These are phyloP conservation scores for Sphaerulina musiva DNA, from an alignment of 2,329 filamentous ascomycete species.

Conservation along the genomic window DNA sequence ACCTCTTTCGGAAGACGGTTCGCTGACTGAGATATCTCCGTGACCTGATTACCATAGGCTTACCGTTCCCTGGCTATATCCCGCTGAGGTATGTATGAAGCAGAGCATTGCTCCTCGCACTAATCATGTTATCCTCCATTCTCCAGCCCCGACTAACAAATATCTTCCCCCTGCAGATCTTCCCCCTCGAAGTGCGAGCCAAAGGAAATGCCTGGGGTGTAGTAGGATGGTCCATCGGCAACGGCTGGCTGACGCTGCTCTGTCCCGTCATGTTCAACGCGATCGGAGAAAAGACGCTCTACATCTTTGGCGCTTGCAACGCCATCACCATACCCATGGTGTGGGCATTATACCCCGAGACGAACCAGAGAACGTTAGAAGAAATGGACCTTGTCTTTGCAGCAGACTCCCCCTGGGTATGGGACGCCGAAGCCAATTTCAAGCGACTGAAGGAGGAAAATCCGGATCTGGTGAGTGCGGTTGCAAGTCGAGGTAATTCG, in stretches of 20 bases:
- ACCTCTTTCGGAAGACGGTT: too few species aligned
- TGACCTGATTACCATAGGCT: constrained; percentile 22
- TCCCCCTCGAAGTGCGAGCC: constrained; percentile 62
- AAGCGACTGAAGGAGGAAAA: constrained; percentile 55
- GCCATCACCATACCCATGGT: constrained; percentile 60
- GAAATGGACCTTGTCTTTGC: constrained; percentile 71
- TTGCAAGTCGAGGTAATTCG: constrained; percentile 24
- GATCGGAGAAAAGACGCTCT: constrained; percentile 64
- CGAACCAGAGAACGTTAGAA: constrained; percentile 63
- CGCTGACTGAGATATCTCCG: too few species aligned
- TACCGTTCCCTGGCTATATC: constrained; percentile 46
- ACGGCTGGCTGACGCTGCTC: constrained; percentile 50
- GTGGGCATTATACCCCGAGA: constrained; percentile 69
- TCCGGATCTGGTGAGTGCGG: constrained; percentile 35
- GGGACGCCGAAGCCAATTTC: constrained; percentile 64
- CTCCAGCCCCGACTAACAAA: background rate
- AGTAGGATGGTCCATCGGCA: constrained; percentile 69
- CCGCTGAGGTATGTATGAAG: constrained; percentile 12
- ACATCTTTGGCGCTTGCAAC: constrained; percentile 66
- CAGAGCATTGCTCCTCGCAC: too few species aligned
- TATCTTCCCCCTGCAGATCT: constrained; percentile 55
- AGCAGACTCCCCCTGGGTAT: constrained; percentile 59
- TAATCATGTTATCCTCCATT: too few species aligned
- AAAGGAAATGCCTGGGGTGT: constrained; percentile 72
- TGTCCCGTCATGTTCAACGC: constrained; percentile 52